These are phyloP conservation scores for Polygonum aviculare DNA, from an alignment of 148 eudicot genomes.

Conservation along the genomic window DNA sequence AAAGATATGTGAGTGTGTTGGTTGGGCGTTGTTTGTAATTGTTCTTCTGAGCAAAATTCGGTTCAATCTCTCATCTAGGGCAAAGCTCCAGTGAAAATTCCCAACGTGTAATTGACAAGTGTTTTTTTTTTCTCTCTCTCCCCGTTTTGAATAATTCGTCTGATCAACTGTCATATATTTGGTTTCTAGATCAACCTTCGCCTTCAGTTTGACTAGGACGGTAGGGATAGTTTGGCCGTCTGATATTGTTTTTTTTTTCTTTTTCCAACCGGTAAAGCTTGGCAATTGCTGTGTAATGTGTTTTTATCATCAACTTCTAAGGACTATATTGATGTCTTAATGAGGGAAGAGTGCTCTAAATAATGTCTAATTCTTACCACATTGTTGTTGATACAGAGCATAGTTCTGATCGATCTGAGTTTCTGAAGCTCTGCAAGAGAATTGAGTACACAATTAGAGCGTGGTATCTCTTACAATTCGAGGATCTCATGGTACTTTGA, in stretches of 20 bases:
- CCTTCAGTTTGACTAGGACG: neutral
- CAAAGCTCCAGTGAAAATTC: neutral
- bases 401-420: slow-evolving; percentile 60
- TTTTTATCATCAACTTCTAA: neutral
- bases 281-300: neutral
- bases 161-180: neutral
- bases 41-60: neutral
- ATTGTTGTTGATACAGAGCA: slow-evolving; percentile 37
- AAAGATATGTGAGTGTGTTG: neutral
- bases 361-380: neutral
- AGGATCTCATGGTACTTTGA: slow-evolving; percentile 75
- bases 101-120: neutral
- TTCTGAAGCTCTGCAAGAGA: slow-evolving; percentile 80
- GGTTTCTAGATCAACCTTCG: neutral
- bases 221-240: neutral
- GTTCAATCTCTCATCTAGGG: neutral
- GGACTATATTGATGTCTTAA: neutral
- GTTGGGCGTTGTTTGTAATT: neutral
- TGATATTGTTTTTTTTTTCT: neutral
- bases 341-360: neutral
- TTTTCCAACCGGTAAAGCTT: neutral
- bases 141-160: neutral
- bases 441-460: slow-evolving; percentile 86
- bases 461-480: slow-evolving; percentile 86
- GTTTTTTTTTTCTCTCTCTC: neutral